phyloP scores from a whole-genome alignment of 1,284 basidiomycete genomes.

The Ceratobasidium sp. region DNA sequence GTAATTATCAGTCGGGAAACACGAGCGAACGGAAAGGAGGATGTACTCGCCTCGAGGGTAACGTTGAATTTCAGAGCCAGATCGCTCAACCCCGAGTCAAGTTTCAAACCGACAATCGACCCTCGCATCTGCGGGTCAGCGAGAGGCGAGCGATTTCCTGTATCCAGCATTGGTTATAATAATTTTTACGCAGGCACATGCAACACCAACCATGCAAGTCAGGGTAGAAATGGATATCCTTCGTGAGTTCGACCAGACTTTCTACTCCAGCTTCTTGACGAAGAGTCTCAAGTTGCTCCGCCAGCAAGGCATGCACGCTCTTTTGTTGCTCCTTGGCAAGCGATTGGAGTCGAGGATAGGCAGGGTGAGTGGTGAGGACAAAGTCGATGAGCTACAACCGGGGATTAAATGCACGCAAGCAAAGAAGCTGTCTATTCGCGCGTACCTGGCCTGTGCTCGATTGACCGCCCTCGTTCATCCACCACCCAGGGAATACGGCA shows the following conservation, averaged over 20 bases:
- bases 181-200: constrained; percentile 3
- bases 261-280: constrained; percentile 62
- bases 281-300: constrained; percentile 76
- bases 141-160: constrained; percentile 94
- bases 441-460: constrained; percentile 93
- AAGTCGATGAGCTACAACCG: constrained; percentile 83
- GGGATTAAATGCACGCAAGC: background rate
- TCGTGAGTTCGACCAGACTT: constrained; percentile 85
- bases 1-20: no score
- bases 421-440: constrained; percentile 11
- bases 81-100: constrained; percentile 81
- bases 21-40: background rate
- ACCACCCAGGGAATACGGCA: constrained; percentile 89
- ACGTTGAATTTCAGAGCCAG: constrained; percentile 91
- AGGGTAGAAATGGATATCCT: constrained; percentile 92
- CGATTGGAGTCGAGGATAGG: constrained; percentile 74
- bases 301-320: constrained; percentile 65
- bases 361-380: constrained; percentile 90
- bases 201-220: constrained; percentile 77
- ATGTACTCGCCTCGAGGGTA: constrained; percentile 74
- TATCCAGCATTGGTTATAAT: background rate
- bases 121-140: constrained; percentile 94
- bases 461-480: constrained; percentile 99
- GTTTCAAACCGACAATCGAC: constrained; percentile 84
- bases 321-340: constrained; percentile 53